Percentiles rank a stretch among this genome's conserved stretches.
Conservation (phyloP, 2,329 filamentous ascomycete species). For the Epichloe typhina region DNA sequence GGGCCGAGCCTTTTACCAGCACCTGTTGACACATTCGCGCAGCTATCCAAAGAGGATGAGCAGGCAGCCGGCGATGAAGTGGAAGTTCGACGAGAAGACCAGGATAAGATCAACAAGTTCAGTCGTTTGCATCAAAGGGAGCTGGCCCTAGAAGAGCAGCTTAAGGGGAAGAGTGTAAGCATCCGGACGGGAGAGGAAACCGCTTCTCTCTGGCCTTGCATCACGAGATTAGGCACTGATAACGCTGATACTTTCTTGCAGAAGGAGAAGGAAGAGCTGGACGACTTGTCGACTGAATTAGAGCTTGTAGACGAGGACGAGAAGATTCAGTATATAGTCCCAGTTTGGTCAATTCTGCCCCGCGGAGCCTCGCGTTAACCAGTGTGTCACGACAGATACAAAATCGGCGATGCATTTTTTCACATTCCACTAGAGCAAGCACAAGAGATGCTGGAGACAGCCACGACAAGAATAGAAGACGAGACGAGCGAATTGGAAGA, state of each 20-base stretch:
- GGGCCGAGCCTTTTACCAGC: not conserved
- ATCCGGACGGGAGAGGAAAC: not conserved
- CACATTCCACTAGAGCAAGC: conserved; percentile 73
- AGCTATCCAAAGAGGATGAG: conserved; percentile 95
- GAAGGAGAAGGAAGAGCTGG: conserved; percentile 98
- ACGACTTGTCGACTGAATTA: conserved; percentile 81
- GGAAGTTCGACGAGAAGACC: conserved; percentile 89
- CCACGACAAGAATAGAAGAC: conserved; percentile 60
- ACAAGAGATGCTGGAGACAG: conserved; percentile 66
- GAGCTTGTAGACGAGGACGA: conserved; percentile 95
- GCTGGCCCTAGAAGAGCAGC: conserved; percentile 61
- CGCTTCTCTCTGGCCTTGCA: not conserved
- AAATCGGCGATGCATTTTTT: conserved; percentile 93
- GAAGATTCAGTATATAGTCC: conserved; percentile 60
- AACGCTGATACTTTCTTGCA: conserved; percentile 24
- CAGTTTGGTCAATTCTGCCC: not conserved
- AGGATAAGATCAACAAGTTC: conserved; percentile 98
- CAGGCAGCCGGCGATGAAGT: conserved; percentile 62
- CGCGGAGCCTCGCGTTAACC: not conserved
- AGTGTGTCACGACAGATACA: conserved; percentile 51
- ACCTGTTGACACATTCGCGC: conserved; percentile 9
- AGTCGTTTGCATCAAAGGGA: conserved; percentile 86
- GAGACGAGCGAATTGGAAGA: conserved; percentile 68
- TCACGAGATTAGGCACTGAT: not conserved
- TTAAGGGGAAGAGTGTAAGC: conserved; percentile 65